These are phyloP conservation scores for Talaromyces sp. DNA, from an alignment of 2,329 filamentous ascomycete species.

Conservation along the genomic window DNA sequence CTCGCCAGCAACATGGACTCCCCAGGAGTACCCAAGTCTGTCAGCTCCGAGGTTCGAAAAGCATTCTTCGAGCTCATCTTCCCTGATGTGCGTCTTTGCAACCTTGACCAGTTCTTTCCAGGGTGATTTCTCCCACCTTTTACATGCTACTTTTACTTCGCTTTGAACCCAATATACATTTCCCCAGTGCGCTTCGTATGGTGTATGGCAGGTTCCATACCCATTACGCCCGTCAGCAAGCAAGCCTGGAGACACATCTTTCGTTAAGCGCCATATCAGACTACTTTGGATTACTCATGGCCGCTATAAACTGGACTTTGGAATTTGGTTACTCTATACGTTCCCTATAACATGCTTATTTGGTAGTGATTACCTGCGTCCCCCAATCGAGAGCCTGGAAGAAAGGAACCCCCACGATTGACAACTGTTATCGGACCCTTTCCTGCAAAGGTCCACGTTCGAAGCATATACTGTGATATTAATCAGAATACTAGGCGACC, in stretches of 20 bases:
- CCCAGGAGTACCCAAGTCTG: background rate
- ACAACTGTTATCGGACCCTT: slow-evolving; percentile 9
- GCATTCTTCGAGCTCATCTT: slow-evolving; percentile 2
- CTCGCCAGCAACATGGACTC: background rate
- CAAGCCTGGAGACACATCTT: background rate
- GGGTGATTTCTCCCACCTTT: background rate
- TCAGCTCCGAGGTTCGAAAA: slow-evolving; percentile 1
- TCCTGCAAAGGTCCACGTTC: background rate
- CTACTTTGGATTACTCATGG: background rate
- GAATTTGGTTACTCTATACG: background rate
- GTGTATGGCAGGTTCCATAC: slow-evolving; percentile 12
- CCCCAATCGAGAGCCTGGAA: slow-evolving; percentile 5
- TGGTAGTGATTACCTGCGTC: slow-evolving; percentile 13
- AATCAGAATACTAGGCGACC: slow-evolving; percentile 13
- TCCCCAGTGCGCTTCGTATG: background rate
- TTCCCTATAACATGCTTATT: slow-evolving; percentile 7
- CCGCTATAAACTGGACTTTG: background rate
- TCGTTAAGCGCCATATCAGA: background rate
- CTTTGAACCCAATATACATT: background rate
- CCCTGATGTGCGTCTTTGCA: background rate
- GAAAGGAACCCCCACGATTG: background rate
- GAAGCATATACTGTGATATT: slow-evolving; percentile 11
- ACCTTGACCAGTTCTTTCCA: background rate
- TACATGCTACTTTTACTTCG: slow-evolving; percentile 1
- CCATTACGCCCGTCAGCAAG: slow-evolving; percentile 1